phyloP scores from a whole-genome alignment of 176 grass and related monocot species.

The Paspalum notatum region DNA sequence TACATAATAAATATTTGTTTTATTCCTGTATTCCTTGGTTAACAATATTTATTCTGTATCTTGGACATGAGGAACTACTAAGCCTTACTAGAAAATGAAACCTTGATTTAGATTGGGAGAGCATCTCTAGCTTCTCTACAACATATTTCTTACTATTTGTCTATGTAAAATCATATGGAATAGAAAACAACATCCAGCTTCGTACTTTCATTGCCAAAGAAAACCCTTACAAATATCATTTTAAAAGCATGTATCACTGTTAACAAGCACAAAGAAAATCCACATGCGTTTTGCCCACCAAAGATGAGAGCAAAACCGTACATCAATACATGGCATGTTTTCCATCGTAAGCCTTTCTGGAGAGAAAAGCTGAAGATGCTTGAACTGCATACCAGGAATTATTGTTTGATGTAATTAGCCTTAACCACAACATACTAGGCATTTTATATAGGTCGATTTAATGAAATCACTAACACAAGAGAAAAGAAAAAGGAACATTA shows the following conservation, averaged over 20 bases:
- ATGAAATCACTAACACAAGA: neutral
- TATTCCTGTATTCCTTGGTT: conserved; percentile 6
- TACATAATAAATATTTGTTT: neutral
- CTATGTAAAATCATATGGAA: neutral
- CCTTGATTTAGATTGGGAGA: neutral
- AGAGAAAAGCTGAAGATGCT: conserved; percentile 50
- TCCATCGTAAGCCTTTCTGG: conserved; percentile 40
- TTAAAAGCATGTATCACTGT: conserved; percentile 20
- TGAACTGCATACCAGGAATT: conserved; percentile 51
- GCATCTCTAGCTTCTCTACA: neutral
- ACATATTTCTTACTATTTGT: neutral
- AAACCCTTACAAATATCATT: neutral
- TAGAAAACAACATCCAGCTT: conserved; percentile 10
- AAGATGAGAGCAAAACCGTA: conserved; percentile 39
- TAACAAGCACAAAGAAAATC: conserved; percentile 1
- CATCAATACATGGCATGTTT: conserved; percentile 51
- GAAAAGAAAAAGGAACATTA: neutral
- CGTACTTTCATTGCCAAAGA: neutral
- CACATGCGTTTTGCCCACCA: neutral
- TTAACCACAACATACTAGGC: conserved; percentile 25
- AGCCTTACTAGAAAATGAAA: too few species aligned
- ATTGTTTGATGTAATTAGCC: conserved; percentile 4
- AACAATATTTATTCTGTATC: conserved; percentile 6
- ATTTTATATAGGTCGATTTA: neutral
- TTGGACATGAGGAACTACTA: neutral